phyloP scores from a whole-genome alignment of 2,329 filamentous ascomycete genomes.

The Pseudogymnoascus pannorum region DNA sequence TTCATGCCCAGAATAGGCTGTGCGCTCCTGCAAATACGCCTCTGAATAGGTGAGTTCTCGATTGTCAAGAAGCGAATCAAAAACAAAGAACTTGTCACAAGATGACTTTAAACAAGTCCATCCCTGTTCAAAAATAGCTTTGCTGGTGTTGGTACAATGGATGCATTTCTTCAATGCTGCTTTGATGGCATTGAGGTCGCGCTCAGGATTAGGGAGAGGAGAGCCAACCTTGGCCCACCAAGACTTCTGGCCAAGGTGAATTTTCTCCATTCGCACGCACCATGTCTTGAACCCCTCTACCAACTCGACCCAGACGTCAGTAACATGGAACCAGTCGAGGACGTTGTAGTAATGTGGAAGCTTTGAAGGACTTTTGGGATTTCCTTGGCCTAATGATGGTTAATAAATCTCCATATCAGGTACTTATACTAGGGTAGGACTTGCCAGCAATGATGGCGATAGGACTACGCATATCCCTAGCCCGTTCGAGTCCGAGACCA shows the following conservation, averaged over 20 bases:
- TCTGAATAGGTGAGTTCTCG: constrained; percentile 42
- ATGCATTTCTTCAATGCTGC: constrained; percentile 30
- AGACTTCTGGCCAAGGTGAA: constrained; percentile 42
- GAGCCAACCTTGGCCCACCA: constrained; percentile 49
- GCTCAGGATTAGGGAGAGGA: constrained; percentile 27
- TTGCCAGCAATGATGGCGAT: constrained; percentile 50
- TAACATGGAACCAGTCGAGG: constrained; percentile 61
- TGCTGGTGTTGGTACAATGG: constrained; percentile 34
- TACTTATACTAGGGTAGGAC: constrained; percentile 14
- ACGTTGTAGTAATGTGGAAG: constrained; percentile 56
- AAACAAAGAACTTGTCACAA: constrained; percentile 46
- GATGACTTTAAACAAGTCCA: constrained; percentile 51
- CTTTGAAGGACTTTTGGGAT: constrained; percentile 39
- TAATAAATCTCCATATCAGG: constrained; percentile 11
- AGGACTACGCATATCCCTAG: constrained; percentile 39
- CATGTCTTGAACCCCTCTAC: constrained; percentile 31
- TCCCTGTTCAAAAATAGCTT: constrained; percentile 36
- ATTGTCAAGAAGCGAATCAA: constrained; percentile 26
- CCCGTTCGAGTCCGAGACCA: constrained; percentile 38
- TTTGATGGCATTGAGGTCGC: constrained; percentile 16
- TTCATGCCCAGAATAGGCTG: constrained; percentile 34
- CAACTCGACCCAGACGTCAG: constrained; percentile 61
- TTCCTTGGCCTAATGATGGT: constrained; percentile 40
- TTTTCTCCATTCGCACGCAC: constrained; percentile 59
- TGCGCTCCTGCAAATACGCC: constrained; percentile 50